Conservation (phyloP, 2,329 filamentous ascomycete genomes). For the Paecilomyces sp. region DNA sequence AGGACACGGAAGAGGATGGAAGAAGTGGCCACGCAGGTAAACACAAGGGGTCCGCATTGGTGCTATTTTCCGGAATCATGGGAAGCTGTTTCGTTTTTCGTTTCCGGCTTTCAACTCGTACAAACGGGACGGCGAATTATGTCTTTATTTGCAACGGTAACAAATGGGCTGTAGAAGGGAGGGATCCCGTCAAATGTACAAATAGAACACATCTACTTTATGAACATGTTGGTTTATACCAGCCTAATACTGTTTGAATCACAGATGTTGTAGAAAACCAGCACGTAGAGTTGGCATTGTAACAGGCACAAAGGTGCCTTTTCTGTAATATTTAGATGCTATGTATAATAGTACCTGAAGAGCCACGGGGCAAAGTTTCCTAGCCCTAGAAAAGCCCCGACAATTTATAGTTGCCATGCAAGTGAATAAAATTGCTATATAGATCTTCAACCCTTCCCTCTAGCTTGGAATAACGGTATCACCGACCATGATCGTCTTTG, state of each 20-base stretch:
- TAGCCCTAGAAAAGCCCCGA: background rate
- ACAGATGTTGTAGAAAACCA: background rate
- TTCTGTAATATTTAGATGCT: background rate
- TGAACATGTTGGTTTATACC: background rate
- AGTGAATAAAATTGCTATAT: background rate
- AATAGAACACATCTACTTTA: background rate
- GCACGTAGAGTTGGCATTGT: background rate
- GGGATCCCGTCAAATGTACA: background rate
- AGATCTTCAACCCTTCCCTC: slow-evolving; percentile 2
- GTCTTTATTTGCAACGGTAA: background rate
- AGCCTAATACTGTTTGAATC: background rate
- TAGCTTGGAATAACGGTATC: slow-evolving; percentile 29
- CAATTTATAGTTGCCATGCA: background rate
- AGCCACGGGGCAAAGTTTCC: background rate
- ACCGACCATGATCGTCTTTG: slow-evolving; percentile 30
- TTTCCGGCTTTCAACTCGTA: background rate
- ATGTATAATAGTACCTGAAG: background rate
- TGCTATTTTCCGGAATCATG: background rate
- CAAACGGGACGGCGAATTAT: background rate
- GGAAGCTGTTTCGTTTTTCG: background rate
- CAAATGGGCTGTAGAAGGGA: background rate
- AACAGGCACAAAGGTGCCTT: background rate
- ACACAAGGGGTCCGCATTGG: background rate
- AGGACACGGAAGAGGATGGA: slow-evolving; percentile 68
- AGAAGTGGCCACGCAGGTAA: slow-evolving; percentile 59